Percentiles rank a stretch among this genome's conserved stretches.
Evolutionary conservation across 2,329 filamentous ascomycete species (phyloP).

Genomic region (Ascochyta koolunga): DNA sequence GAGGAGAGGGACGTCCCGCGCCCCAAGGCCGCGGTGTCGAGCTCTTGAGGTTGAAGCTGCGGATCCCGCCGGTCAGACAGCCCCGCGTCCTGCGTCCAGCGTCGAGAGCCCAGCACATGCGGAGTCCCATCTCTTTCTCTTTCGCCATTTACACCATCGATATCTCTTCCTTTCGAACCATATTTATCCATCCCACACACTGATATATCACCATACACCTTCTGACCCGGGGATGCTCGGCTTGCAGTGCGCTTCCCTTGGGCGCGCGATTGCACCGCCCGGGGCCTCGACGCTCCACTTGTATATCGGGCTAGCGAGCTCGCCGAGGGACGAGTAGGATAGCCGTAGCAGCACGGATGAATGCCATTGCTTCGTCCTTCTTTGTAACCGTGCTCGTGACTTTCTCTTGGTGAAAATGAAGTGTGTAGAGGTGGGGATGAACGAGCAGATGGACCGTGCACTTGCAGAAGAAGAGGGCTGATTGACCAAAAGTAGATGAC

Average conservation of each 20-base stretch:
- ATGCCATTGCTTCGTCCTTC: constrained; percentile 11
- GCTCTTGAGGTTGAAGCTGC: constrained; percentile 50
- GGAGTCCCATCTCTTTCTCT: constrained; percentile 2
- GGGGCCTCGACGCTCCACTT: constrained; percentile 1
- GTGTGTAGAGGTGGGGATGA: too few species aligned
- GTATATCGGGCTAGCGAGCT: constrained; percentile 10
- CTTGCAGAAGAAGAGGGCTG: too few species aligned
- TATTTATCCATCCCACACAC: constrained; percentile 12
- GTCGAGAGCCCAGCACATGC: constrained; percentile 44
- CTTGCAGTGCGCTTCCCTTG: constrained; percentile 8
- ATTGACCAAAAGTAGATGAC: too few species aligned
- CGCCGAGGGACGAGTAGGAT: constrained; percentile 1
- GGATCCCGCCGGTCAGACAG: constrained; percentile 21
- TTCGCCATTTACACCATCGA: constrained; percentile 4
- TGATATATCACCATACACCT: constrained; percentile 15
- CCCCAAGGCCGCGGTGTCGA: constrained; percentile 19
- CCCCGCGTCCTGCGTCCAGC: constrained; percentile 34
- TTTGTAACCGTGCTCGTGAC: too few species aligned
- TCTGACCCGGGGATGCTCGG: constrained; percentile 9
- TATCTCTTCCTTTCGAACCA: constrained; percentile 12
- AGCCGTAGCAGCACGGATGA: constrained; percentile 13
- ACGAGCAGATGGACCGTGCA: too few species aligned
- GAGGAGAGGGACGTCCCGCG: constrained; percentile 48
- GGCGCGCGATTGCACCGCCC: constrained; percentile 4
- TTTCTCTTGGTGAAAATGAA: too few species aligned